Base-by-base conservation (phyloP, 192 early-diverging fungal genomes). In the Coemansia sp. region DNA sequence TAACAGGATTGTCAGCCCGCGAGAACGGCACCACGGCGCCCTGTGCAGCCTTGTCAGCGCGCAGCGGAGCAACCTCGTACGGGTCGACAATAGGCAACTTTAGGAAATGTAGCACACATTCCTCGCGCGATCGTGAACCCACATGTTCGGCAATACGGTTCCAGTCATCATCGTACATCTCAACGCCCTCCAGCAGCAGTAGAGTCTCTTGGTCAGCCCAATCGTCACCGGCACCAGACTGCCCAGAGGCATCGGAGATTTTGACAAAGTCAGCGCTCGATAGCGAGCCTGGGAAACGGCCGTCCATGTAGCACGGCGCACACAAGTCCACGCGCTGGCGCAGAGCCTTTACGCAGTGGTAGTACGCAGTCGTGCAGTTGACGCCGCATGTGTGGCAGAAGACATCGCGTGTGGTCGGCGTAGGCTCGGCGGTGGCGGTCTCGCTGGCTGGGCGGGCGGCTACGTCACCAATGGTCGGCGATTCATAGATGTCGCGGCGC, bases 101-200 rank as follows among this genome's bases (percentile, higher is more conserved):
- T 19, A 92, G 73, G 73, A 99, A 98, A 32, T 91, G 85, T 37
- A 91, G 72, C 26, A 99, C 86, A 63, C 97, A 99, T 66, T 97
- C 90, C 54, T 96, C 93, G 63, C 91, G 89, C 3, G 88, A 89
- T 32, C 90, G 82, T 12, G 93, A 94, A 0, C 93, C 94, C 4
- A 99, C 94, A 61, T 96, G 93, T 50, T 94, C 93, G 14, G 95
- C 87, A 38, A 99, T 87, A 45, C 87, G 85, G 58, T 86, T 83
- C 97, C 97, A 99, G 68, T 97, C 94, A 48, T 97, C 91, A 51
- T 96, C 92, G 80, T 85, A 96, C 83, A 93, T 82, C 68, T 99
- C 97, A 18, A 99, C 73, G 2, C 87, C 97, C 82, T 99, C 97
- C 29, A 99, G 75, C 38, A 99, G 73, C 27, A 92, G 73, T 22